phyloP scores from a whole-genome alignment of 768 basidiomycete species.

The Boletus patriciae region DNA sequence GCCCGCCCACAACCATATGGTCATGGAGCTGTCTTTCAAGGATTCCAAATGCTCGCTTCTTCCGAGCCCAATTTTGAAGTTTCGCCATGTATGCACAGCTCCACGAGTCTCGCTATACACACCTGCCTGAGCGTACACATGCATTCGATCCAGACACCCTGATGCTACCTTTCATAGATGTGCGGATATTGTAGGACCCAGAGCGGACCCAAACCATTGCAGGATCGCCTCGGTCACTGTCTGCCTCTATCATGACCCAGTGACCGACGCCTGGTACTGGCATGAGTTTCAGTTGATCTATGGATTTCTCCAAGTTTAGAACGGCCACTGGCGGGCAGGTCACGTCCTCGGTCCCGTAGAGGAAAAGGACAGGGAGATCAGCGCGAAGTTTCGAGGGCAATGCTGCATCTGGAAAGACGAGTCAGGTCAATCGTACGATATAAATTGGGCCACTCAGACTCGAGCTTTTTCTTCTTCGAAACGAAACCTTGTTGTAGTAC shows the following conservation, averaged over 20 bases:
- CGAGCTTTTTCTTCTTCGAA: constrained; percentile 63
- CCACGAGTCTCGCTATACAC: neutral
- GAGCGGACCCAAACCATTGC: constrained; percentile 41
- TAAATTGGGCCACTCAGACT: neutral
- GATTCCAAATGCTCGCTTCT: neutral
- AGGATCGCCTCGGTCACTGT: constrained; percentile 50
- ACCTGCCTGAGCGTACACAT: neutral
- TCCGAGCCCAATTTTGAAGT: no score
- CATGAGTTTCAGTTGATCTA: constrained; percentile 50
- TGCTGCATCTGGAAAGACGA: constrained; percentile 36
- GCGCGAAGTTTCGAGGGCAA: constrained; percentile 44
- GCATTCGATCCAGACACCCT: neutral
- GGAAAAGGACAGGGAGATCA: constrained; percentile 58
- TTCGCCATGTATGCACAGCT: neutral
- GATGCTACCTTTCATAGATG: constrained; percentile 6
- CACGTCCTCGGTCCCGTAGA: constrained; percentile 58
- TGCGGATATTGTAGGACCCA: neutral
- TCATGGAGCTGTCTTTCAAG: neutral
- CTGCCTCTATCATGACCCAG: constrained; percentile 70
- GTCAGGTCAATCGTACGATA: neutral
- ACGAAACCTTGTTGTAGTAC: constrained; percentile 57
- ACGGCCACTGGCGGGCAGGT: constrained; percentile 46
- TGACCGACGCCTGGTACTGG: constrained; percentile 59
- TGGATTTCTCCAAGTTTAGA: constrained; percentile 47
- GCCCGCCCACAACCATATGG: neutral